A percentile compares a stretch with the other conserved stretches of the same genome.
Evolutionary conservation across 345 rosid species (phyloP).

Genomic region (Eucalyptus dawsonii): DNA sequence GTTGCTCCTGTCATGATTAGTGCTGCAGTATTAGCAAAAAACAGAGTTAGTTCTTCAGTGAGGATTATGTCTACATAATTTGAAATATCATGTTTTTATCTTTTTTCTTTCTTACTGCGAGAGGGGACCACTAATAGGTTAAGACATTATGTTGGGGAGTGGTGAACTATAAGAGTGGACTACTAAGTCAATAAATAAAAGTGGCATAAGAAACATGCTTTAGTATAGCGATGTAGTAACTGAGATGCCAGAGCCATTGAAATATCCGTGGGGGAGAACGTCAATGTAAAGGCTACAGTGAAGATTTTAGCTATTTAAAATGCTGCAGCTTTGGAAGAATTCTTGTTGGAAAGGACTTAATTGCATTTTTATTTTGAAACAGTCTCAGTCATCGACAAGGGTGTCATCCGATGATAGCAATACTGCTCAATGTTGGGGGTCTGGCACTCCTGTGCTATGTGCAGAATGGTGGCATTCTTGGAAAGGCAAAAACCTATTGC

Average conservation of each 20-base stretch:
- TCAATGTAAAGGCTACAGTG: not conserved
- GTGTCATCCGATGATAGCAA: not conserved
- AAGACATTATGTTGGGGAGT: not conserved
- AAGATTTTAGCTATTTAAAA: not conserved
- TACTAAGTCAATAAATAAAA: not conserved
- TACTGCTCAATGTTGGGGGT: not conserved
- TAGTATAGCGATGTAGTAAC: not conserved
- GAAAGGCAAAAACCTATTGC: not conserved
- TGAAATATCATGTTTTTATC: not conserved
- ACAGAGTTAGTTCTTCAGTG: not conserved
- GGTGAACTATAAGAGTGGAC: not conserved
- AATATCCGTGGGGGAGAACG: not conserved
- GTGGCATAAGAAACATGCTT: not conserved
- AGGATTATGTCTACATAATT: not conserved
- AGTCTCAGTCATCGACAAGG: not conserved
- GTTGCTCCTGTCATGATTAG: not conserved
- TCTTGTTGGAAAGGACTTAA: not conserved
- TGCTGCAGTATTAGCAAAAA: not conserved
- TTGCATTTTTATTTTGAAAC: not conserved
- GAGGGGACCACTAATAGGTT: not conserved
- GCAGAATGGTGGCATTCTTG: not conserved
- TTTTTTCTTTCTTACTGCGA: not conserved
- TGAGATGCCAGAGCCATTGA: not conserved
- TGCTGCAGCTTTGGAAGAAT: not conserved
- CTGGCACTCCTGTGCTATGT: not conserved